Percentiles rank a stretch among this genome's conserved stretches.
phyloP scores from a whole-genome alignment of 1,139 yeast genomes.

The Scheffersomyces lignicola region DNA sequence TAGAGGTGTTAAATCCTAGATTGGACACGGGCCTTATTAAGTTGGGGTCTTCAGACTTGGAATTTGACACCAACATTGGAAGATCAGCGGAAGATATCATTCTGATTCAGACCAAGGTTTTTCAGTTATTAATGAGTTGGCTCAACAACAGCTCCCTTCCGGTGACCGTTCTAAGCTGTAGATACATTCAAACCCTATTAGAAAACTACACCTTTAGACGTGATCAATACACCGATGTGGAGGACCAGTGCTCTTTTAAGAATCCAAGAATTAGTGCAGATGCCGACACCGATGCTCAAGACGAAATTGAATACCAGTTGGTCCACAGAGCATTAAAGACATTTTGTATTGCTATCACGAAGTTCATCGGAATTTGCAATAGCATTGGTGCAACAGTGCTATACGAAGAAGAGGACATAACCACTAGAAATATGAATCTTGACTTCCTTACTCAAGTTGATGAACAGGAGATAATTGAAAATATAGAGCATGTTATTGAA shows the following conservation, averaged over 20 bases:
- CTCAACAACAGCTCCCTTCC: slow-evolving; percentile 60
- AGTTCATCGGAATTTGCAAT: slow-evolving; percentile 51
- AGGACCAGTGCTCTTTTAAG: slow-evolving; percentile 20
- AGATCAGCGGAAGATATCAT: slow-evolving; percentile 38
- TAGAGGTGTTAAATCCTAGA: slow-evolving; percentile 61
- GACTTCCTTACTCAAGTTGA: slow-evolving; percentile 31
- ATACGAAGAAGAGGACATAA: slow-evolving; percentile 75
- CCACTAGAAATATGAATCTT: slow-evolving; percentile 60
- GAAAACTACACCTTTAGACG: slow-evolving; percentile 29
- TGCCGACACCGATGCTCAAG: slow-evolving; percentile 4
- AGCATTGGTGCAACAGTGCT: slow-evolving; percentile 58
- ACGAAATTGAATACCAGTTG: slow-evolving; percentile 21
- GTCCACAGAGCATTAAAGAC: slow-evolving; percentile 51
- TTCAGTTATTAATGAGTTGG: slow-evolving; percentile 57
- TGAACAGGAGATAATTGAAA: slow-evolving; percentile 22
- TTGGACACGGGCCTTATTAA: slow-evolving; percentile 63
- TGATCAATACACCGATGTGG: slow-evolving; percentile 6
- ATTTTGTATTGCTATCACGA: slow-evolving; percentile 50
- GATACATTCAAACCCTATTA: slow-evolving; percentile 60
- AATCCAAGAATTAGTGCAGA: slow-evolving; percentile 16
- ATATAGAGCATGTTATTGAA: slow-evolving; percentile 20
- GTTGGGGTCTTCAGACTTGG: slow-evolving; percentile 38
- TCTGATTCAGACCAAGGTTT: slow-evolving; percentile 46
- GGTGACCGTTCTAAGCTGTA: slow-evolving; percentile 62
- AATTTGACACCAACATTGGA: slow-evolving; percentile 36